Evolutionary conservation across 1,139 yeast genomes (phyloP).

Genomic region (Eremothecium gossypii): DNA sequence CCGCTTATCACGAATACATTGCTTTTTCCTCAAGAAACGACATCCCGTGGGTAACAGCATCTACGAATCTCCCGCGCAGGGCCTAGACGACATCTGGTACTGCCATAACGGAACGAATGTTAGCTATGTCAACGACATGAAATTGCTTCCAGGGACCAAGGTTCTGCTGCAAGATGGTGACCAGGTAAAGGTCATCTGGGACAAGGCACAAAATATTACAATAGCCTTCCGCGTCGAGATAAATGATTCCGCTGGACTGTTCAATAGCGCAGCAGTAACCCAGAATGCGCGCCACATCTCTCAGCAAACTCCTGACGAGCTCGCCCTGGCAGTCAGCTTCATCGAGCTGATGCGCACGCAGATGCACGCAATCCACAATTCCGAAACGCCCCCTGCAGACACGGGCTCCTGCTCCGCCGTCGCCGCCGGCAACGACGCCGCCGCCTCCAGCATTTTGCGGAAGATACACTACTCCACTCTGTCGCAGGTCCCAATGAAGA

Average conservation of each 20-base stretch:
- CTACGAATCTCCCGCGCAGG: slow-evolving; percentile 57
- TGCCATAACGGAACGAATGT: slow-evolving; percentile 74
- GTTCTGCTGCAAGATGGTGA: slow-evolving; percentile 57
- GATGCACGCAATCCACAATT: slow-evolving; percentile 8
- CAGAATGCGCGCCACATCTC: slow-evolving; percentile 9
- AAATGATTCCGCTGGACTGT: slow-evolving; percentile 51
- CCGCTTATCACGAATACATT: slow-evolving; percentile 76
- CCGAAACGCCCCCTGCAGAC: not conserved
- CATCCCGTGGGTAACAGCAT: slow-evolving; percentile 49
- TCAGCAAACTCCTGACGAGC: slow-evolving; percentile 22
- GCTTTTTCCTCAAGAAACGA: slow-evolving; percentile 52
- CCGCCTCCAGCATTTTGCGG: slow-evolving; percentile 7
- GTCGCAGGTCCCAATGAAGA: slow-evolving; percentile 24
- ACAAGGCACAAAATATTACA: slow-evolving; percentile 40
- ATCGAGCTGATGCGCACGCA: slow-evolving; percentile 18
- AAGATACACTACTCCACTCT: slow-evolving; percentile 21
- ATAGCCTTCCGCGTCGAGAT: slow-evolving; percentile 46
- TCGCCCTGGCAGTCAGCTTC: slow-evolving; percentile 16
- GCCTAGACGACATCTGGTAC: slow-evolving; percentile 71
- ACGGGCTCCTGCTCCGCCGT: not conserved
- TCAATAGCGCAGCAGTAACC: slow-evolving; percentile 31
- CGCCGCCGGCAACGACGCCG: no score
- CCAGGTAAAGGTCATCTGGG: slow-evolving; percentile 54
- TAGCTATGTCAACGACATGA: slow-evolving; percentile 55
- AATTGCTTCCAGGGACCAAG: slow-evolving; percentile 55